Percentiles rank a stretch among this genome's conserved stretches.
phyloP scores from a whole-genome alignment of 371 early-diverging fungal species.

The Choanephora cucurbitarum region DNA sequence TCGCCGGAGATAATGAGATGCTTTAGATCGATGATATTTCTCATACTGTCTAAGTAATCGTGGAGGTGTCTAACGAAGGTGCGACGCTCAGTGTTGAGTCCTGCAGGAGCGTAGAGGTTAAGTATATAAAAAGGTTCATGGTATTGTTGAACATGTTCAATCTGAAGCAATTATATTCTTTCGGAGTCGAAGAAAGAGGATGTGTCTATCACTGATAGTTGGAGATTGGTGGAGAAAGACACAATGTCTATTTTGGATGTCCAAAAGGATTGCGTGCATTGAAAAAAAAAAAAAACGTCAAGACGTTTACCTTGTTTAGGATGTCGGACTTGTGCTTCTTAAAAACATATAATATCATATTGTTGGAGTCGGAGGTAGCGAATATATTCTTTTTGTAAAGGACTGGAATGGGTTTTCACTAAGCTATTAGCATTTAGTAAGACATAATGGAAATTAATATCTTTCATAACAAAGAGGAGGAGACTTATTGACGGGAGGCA shows the following conservation, averaged over 20 bases:
- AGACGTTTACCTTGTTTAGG: too few relatives aligned
- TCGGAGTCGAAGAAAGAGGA: too few relatives aligned
- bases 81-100: neutral
- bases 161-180: too few relatives aligned
- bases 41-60: neutral
- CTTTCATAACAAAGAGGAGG: neutral
- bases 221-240: too few relatives aligned
- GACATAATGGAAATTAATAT: neutral
- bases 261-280: too few relatives aligned
- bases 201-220: too few relatives aligned
- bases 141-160: too few relatives aligned
- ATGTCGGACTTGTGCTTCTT: neutral
- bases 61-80: neutral
- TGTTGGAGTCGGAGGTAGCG: neutral
- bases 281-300: too few relatives aligned
- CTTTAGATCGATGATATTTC: neutral
- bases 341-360: neutral
- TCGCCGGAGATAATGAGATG: neutral
- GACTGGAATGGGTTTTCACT: neutral
- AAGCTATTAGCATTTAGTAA: constrained; percentile 2
- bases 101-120: neutral
- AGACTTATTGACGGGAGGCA: neutral
- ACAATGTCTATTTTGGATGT: too few relatives aligned
- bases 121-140: too few relatives aligned
- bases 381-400: neutral